These are phyloP conservation scores for Lolium rigidum DNA, from an alignment of 176 grass and related monocot genomes.

Conservation along the genomic window DNA sequence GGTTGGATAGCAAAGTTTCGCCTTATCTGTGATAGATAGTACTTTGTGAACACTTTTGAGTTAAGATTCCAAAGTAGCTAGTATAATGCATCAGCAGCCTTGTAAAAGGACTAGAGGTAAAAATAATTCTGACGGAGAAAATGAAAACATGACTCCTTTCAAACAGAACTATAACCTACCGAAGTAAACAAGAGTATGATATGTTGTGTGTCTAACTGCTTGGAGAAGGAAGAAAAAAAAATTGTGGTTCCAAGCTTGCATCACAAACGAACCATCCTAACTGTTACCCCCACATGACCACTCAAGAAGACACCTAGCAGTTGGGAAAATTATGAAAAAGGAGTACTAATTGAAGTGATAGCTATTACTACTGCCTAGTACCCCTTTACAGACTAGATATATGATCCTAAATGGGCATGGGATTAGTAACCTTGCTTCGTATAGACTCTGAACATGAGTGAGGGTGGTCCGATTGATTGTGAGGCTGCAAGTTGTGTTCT, in stretches of 20 bases:
- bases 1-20: background rate
- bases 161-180: background rate
- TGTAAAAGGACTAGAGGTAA: slow-evolving; percentile 18
- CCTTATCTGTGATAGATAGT: slow-evolving; percentile 11
- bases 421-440: slow-evolving; percentile 38
- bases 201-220: background rate
- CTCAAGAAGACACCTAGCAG: slow-evolving; percentile 33
- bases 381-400: slow-evolving; percentile 39
- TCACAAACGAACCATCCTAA: slow-evolving; percentile 33
- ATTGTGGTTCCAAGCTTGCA: background rate
- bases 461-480: background rate
- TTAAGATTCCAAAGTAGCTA: slow-evolving; percentile 29
- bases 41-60: background rate
- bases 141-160: slow-evolving; percentile 14
- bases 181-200: background rate
- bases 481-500: slow-evolving; percentile 20
- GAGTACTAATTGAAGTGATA: slow-evolving; percentile 28
- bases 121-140: slow-evolving; percentile 2
- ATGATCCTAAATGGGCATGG: slow-evolving; percentile 27
- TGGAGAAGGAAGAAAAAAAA: slow-evolving; percentile 18
- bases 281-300: slow-evolving; percentile 24
- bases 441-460: slow-evolving; percentile 41
- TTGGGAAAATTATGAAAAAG: slow-evolving; percentile 6
- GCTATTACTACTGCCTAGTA: background rate
- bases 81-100: slow-evolving; percentile 8